Evolutionary conservation across 768 basidiomycete species (phyloP), one percentile per base, ranked within the genome.

Genomic region (Zangia roseola): DNA sequence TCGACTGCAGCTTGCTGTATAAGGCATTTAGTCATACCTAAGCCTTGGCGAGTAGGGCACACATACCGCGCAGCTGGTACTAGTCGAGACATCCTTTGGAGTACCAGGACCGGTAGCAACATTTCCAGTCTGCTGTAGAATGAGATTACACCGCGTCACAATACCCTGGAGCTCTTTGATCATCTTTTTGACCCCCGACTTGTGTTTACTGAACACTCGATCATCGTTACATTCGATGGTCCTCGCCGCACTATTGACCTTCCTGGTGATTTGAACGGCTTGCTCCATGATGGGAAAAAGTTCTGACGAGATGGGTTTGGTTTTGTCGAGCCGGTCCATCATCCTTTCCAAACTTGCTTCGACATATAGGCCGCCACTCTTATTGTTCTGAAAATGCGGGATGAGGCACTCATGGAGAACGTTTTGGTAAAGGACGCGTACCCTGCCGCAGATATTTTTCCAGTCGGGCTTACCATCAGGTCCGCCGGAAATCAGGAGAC

Each of bases 71-170:
- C 25, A 44, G 33, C 55, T 39, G 16, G 21, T 10, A 6, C 42
- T 26, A 9, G 45, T 33, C 19, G 43, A 45, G 6, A 53, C 55
- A n/a, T 20, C 35, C 38, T 47, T 46, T 20, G 52, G 52, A 5
- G 56, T 58, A 17, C 56, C 57, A 17, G 57, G 57, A 14, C 56
- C 57, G 13, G 43, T 54, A 12, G 48, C 51, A n/a, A 36, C 25
- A n/a, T 41, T 53, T 1, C 52, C 57, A 2, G 52, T 49, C 33
- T 57, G 57, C 24, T 50, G 57, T 10, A 57, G 45, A 36, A 58
- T 50, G 19, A 57, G 56, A 28, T 57, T 58, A 34, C 57, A 58
- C 33, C 43, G 55, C 10, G 57, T 58, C n/a, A 57, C 57, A n/a
- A 54, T 50, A 13, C 24, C 43, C 20, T 45, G 51, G 14, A 58